Evolutionary conservation across 2,329 filamentous ascomycete species (phyloP), one percentile per base, ranked within the genome.

Genomic region (Pestalotiopsis sp.): DNA sequence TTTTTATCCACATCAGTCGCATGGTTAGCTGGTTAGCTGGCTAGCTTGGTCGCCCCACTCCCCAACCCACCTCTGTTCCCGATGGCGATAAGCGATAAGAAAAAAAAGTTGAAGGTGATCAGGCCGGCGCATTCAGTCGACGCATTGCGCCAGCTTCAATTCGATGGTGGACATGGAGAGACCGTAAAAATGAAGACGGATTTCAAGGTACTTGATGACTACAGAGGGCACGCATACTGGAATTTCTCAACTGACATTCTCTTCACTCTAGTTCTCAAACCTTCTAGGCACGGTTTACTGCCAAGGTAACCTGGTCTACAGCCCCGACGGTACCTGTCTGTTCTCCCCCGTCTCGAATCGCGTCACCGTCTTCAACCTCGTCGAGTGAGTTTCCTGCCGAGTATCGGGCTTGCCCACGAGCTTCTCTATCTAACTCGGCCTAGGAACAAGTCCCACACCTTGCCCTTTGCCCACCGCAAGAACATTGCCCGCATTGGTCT

Each of bases 241-340:
- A 11, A 11, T 23, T 3, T 58, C 5, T 17, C 45, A 5, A 4
- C 52, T 59, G 55, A 14, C n/a, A 27, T 9, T 62, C 27, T 36
- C 36, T 39, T 7, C 13, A n/a, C 61, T 58, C 2, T 77, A 98
- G 95, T 99, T 99, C 84, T 97, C 95, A 80, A 99, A 98, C 83
- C 89, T 99, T 80, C 89, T 99, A 77, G 97, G 96, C 79, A 99
- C 96, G 74, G 96, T 99, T 79, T 99, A 98, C 86, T 94, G 94
- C 85, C 93, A 95, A 88, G 96, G 97, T 82, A 99, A 98, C 81
- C 89, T 99, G 77, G 88, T 98, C 79, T 99, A 97, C 85, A 97
- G 93, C 76, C 94, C 95, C 70, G 95, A 99, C 88, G 97, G 97
- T 79, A 96, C 93, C 76, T 95, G 94, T 83, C 88, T 99, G 73